Percentiles rank a stretch among this genome's conserved stretches.
Evolutionary conservation across 2,329 filamentous ascomycete species (phyloP).

Genomic region (Thelonectria olida): DNA sequence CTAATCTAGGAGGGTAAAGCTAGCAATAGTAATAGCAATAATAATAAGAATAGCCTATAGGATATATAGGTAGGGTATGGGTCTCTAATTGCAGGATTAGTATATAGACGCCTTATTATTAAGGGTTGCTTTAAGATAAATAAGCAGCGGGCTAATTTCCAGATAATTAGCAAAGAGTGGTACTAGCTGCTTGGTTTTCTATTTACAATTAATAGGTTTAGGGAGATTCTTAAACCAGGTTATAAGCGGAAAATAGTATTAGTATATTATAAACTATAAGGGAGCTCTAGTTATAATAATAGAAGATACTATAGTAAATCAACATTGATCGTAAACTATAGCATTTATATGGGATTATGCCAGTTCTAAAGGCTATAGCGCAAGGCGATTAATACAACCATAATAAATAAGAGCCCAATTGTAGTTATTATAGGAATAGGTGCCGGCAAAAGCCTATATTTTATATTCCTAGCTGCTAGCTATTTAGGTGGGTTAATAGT

Average conservation of each 20-base stretch:
- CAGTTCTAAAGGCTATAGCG: not conserved
- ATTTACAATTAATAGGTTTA: not conserved
- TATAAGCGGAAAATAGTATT: not conserved
- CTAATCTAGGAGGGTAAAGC: constrained; percentile 1
- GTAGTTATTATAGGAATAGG: constrained; percentile 4
- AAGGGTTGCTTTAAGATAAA: constrained; percentile 9
- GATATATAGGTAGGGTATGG: not conserved
- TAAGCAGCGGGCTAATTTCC: not conserved
- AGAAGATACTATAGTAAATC: not conserved
- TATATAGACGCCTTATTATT: constrained; percentile 1
- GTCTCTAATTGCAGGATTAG: not conserved
- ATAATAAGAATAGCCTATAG: not conserved
- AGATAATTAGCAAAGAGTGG: constrained; percentile 2
- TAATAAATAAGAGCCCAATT: constrained; percentile 6
- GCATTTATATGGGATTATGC: not conserved
- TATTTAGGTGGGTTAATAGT: not conserved
- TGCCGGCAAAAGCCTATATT: constrained; percentile 4
- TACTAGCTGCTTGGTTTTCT: not conserved
- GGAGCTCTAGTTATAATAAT: not conserved
- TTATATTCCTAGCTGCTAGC: constrained; percentile 9
- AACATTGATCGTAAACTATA: not conserved
- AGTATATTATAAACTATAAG: constrained; percentile 1
- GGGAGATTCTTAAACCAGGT: not conserved
- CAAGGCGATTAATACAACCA: not conserved
- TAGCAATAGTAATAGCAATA: not conserved